These are phyloP conservation scores for Clitopilus hobsonii DNA, from an alignment of 768 basidiomycete species.

Conservation along the genomic window DNA sequence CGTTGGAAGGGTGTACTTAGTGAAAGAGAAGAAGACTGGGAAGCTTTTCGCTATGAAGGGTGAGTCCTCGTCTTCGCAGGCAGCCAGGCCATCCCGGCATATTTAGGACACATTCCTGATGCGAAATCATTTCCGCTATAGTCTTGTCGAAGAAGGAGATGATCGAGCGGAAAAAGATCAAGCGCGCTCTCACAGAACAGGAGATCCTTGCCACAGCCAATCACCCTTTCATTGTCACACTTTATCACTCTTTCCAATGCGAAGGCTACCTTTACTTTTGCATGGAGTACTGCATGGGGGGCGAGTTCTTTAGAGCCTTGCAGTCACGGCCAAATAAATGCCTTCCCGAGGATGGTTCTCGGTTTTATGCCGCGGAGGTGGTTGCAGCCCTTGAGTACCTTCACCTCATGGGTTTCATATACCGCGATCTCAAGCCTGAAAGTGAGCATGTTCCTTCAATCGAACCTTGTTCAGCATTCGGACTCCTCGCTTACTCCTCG, in stretches of 20 bases:
- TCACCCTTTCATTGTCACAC: constrained; percentile 98
- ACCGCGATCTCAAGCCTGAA: constrained; percentile 98
- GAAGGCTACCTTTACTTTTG: constrained; percentile 98
- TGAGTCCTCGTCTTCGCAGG: constrained; percentile 41
- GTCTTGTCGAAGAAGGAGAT: constrained; percentile 99
- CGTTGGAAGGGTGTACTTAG: constrained; percentile 97
- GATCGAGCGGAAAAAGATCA: constrained; percentile 99
- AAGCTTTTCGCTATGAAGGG: constrained; percentile 99
- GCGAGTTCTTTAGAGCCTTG: constrained; percentile 97
- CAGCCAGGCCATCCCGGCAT: too few species aligned
- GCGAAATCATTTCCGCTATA: constrained; percentile 36
- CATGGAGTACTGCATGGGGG: constrained; percentile 99
- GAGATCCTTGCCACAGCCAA: constrained; percentile 98
- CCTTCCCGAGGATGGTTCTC: constrained; percentile 88
- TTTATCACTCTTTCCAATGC: constrained; percentile 99
- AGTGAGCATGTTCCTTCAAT: constrained; percentile 59
- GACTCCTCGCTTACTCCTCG: not conserved
- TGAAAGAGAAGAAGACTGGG: constrained; percentile 94
- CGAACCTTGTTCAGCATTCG: not conserved
- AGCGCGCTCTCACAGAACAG: constrained; percentile 96
- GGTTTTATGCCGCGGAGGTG: constrained; percentile 99
- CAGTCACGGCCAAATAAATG: constrained; percentile 97
- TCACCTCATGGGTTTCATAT: constrained; percentile 99
- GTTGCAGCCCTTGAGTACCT: constrained; percentile 96
- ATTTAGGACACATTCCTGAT: too few species aligned